Base-by-base conservation (phyloP, 73 alveolate species). In the Paramecium tetraurelia region DNA sequence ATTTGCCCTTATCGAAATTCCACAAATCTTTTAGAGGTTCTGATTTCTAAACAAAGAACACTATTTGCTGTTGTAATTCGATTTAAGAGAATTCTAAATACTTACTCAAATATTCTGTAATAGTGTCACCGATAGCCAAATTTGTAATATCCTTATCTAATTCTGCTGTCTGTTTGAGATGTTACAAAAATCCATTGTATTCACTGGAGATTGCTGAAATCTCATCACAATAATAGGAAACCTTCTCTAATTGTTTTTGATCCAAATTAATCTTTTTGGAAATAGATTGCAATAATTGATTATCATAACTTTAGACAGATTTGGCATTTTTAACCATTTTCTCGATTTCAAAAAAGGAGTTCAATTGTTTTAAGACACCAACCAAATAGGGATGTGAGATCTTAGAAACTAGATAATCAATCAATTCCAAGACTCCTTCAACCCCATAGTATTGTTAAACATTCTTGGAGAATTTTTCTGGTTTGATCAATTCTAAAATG, bases 1-100 rank as follows among this genome's bases (percentile, higher is more conserved):
- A 71, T 16, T 71, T 71, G 33, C 33, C 27, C 14, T 71, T 71
- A 71, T 71, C 87, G 21, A 75, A 75, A 75, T 75, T 75, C 87
- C 87, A 75, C 10, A 75, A 36, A 31, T 33, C 41, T 14, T 75
- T 36, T 12, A 75, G 35, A 33, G 87, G 38, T 75, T 75, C 58
- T 75, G 87, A 75, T 36, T 75, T 75, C 31, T 29, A 75, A 14
- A 75, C 59, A 75, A 75, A 31, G 2, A 31, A 75, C 5, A 75
- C 38, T 16, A 75, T 21, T 36, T 40, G 16, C 14, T 29, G 35
- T 36, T 75, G n/a, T 16, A 75, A 14, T 75, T 36, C 59, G 38
- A 75, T 75, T 33, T 33, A 31, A 14, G 87, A 75, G 24, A 31
- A 75, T 9, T 75, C 87, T 4, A 75, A 12, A 36, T 75, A 75